These are phyloP conservation scores for Neurospora tetrasperma DNA, from an alignment of 495 filamentous ascomycete species.

Conservation along the genomic window DNA sequence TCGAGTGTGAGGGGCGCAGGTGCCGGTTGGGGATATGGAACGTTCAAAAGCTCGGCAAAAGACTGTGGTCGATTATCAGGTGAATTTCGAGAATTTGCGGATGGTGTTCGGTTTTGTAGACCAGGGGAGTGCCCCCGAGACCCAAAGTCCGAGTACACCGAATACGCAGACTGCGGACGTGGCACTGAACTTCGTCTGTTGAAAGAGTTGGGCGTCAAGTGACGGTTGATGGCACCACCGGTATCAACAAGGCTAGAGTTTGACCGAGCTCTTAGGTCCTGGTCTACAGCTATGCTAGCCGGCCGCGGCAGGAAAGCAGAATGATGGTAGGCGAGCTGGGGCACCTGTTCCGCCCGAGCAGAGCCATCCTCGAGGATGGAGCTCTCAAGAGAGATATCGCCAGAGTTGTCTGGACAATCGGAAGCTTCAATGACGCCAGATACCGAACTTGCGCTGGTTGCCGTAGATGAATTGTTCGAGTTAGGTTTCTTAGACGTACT, in stretches of 20 bases:
- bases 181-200: conserved; percentile 43
- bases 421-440: conserved; percentile 35
- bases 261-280: conserved; percentile 32
- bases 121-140: conserved; percentile 50
- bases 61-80: conserved; percentile 70
- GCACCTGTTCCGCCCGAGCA: conserved; percentile 31
- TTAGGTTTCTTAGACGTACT: conserved; percentile 35
- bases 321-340: conserved; percentile 48
- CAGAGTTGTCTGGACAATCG: conserved; percentile 29
- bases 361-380: conserved; percentile 30
- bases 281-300: conserved; percentile 24
- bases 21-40: conserved; percentile 78
- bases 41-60: conserved; percentile 77
- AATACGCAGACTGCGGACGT: conserved; percentile 63
- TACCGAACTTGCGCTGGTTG: conserved; percentile 41
- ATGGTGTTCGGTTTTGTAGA: conserved; percentile 46
- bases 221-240: conserved; percentile 39
- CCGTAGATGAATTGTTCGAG: conserved; percentile 34
- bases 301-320: conserved; percentile 31
- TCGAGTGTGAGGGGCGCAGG: conserved; percentile 64
- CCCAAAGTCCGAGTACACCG: conserved; percentile 54
- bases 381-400: conserved; percentile 31
- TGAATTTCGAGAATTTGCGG: conserved; percentile 55
- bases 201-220: conserved; percentile 45
- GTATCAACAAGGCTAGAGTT: conserved; percentile 35